phyloP scores from a whole-genome alignment of 2,329 filamentous ascomycete species.

The Diaporthe sp. region DNA sequence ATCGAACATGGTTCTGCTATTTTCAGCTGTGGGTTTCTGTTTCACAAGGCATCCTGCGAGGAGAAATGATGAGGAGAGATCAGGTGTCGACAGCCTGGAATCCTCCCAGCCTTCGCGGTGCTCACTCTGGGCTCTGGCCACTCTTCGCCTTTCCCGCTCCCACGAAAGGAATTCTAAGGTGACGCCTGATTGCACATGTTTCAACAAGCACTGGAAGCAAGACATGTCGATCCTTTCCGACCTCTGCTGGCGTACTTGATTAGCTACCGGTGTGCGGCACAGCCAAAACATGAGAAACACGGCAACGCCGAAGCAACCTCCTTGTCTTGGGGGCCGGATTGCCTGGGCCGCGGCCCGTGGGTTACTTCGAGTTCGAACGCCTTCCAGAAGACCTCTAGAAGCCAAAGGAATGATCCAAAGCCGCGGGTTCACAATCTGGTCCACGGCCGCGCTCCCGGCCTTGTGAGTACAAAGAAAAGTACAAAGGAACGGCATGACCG shows the following conservation, averaged over 20 bases:
- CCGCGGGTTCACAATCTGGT: neutral
- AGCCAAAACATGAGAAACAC: constrained; percentile 3
- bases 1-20: neutral
- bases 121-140: neutral
- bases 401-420: constrained; percentile 1
- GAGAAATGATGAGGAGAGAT: constrained; percentile 1
- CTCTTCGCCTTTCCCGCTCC: neutral
- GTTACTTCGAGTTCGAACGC: neutral
- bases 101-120: neutral
- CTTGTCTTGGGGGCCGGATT: constrained; percentile 22
- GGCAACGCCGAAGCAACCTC: constrained; percentile 26
- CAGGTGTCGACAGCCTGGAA: neutral
- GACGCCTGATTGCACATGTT: constrained; percentile 9
- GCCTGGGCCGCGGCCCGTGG: neutral
- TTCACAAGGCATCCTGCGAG: constrained; percentile 3
- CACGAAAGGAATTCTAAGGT: neutral
- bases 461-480: neutral
- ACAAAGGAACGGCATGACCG: constrained; percentile 16
- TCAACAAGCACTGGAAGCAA: neutral
- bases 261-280: neutral
- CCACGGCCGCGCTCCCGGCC: neutral
- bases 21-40: neutral
- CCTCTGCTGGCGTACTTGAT: neutral
- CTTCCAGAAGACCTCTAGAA: constrained; percentile 35
- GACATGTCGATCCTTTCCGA: neutral